phyloP scores from a whole-genome alignment of 306 rosid species.

The Acacia melanoxylon region DNA sequence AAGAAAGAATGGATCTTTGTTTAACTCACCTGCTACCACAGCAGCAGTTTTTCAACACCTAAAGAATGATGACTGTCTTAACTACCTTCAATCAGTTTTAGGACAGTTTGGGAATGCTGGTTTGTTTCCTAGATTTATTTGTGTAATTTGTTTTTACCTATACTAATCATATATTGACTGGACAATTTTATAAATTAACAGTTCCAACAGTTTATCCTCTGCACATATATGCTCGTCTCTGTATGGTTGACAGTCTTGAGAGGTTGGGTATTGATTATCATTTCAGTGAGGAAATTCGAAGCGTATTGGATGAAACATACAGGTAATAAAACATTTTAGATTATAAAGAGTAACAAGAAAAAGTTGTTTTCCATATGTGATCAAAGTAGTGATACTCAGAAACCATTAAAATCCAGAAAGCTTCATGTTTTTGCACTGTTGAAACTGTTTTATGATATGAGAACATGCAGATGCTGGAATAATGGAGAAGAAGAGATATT shows the following conservation, averaged over 20 bases:
- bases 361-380: neutral
- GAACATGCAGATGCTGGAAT: conserved; percentile 1
- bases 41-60: conserved; percentile 64
- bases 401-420: neutral
- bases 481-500: conserved; percentile 1
- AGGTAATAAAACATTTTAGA: conserved; percentile 42
- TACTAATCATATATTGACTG: conserved; percentile 12
- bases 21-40: conserved; percentile 82
- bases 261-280: conserved; percentile 69
- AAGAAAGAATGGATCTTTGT: conserved; percentile 82
- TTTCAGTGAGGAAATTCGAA: conserved; percentile 67
- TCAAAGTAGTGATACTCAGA: neutral
- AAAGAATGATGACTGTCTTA: conserved; percentile 65
- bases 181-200: conserved; percentile 30
- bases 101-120: conserved; percentile 74
- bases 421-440: neutral
- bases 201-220: conserved; percentile 82
- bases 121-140: conserved; percentile 16
- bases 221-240: conserved; percentile 64
- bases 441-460: neutral
- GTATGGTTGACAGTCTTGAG: conserved; percentile 72
- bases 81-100: conserved; percentile 54
- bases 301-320: conserved; percentile 73
- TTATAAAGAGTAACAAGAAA: neutral
- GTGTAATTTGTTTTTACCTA: neutral